phyloP scores from a whole-genome alignment of 768 basidiomycete genomes.

The Hericium rajendrae region DNA sequence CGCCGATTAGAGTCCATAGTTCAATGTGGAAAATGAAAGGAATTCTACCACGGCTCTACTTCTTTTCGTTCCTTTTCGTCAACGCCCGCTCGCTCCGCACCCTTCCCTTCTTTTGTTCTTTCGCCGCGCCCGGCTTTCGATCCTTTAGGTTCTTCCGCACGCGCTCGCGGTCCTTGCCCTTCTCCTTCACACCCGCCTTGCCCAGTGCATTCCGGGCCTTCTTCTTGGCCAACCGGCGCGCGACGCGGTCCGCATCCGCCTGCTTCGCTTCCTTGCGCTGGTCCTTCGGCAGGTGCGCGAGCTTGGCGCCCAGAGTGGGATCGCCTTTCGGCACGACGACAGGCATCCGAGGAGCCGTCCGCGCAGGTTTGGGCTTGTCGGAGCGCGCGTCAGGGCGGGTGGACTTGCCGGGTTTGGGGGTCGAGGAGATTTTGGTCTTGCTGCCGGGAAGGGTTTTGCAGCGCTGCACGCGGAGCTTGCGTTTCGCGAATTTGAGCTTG shows the following conservation, averaged over 20 bases:
- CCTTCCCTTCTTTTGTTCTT: slow-evolving; percentile 32
- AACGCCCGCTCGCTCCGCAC: slow-evolving; percentile 45
- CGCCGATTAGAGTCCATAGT: too few species aligned
- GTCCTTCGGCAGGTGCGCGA: slow-evolving; percentile 72
- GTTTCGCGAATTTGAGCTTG: slow-evolving; percentile 87
- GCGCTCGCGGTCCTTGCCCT: slow-evolving; percentile 37
- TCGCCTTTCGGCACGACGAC: slow-evolving; percentile 62
- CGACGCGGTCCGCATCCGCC: slow-evolving; percentile 69
- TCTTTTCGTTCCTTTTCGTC: slow-evolving; percentile 49
- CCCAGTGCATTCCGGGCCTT: slow-evolving; percentile 52
- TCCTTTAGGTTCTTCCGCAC: slow-evolving; percentile 33
- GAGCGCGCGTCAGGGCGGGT: neutral
- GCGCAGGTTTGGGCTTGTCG: neutral
- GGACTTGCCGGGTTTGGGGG: slow-evolving; percentile 1
- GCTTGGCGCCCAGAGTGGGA: slow-evolving; percentile 67
- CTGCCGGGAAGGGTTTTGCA: slow-evolving; percentile 68
- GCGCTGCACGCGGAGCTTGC: slow-evolving; percentile 82
- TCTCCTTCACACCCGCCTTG: slow-evolving; percentile 27
- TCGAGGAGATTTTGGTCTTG: slow-evolving; percentile 10
- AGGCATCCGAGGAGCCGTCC: slow-evolving; percentile 5
- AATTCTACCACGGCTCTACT: slow-evolving; percentile 21
- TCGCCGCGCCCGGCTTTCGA: slow-evolving; percentile 20
- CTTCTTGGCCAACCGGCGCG: slow-evolving; percentile 85
- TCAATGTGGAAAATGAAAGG: too few species aligned
- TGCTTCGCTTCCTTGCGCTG: slow-evolving; percentile 80